Percentiles rank a stretch among this genome's conserved stretches.
Evolutionary conservation across 2,329 filamentous ascomycete genomes (phyloP).

Genomic region (Alternaria sp.): DNA sequence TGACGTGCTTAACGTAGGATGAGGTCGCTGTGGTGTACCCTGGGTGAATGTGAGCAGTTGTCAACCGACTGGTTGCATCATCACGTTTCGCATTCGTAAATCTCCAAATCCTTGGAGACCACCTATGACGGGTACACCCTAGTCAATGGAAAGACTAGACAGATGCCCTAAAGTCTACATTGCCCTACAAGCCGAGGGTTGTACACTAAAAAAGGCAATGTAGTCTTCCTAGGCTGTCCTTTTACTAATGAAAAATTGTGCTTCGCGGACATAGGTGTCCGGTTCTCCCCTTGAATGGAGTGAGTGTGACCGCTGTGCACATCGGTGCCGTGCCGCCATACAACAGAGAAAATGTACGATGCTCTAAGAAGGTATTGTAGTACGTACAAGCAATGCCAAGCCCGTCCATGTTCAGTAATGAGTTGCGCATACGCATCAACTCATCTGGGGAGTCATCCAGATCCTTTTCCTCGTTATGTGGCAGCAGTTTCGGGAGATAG

Average conservation of each 20-base stretch:
- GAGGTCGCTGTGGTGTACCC: conserved; percentile 57
- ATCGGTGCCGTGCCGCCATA: too few species aligned
- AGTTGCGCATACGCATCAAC: conserved; percentile 58
- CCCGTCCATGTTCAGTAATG: conserved; percentile 62
- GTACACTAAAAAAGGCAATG: not conserved
- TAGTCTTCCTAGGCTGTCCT: not conserved
- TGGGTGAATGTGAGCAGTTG: conserved; percentile 9
- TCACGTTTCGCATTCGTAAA: not conserved
- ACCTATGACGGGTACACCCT: not conserved
- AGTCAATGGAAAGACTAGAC: not conserved
- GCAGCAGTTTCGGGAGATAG: conserved; percentile 60
- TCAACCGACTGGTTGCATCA: not conserved
- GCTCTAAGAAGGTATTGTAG: not conserved
- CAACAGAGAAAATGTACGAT: not conserved
- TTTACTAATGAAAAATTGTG: not conserved
- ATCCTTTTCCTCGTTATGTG: conserved; percentile 51
- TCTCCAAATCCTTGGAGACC: not conserved
- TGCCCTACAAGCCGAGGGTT: not conserved
- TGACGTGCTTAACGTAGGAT: conserved; percentile 47
- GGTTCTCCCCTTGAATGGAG: not conserved
- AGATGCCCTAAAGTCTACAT: not conserved
- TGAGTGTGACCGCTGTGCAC: not conserved
- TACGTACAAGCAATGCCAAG: conserved; percentile 58
- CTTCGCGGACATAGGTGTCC: not conserved
- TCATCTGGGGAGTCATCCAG: conserved; percentile 51